Conservation (phyloP, 1,284 basidiomycete species). For the Leccinum griseonigrum region DNA sequence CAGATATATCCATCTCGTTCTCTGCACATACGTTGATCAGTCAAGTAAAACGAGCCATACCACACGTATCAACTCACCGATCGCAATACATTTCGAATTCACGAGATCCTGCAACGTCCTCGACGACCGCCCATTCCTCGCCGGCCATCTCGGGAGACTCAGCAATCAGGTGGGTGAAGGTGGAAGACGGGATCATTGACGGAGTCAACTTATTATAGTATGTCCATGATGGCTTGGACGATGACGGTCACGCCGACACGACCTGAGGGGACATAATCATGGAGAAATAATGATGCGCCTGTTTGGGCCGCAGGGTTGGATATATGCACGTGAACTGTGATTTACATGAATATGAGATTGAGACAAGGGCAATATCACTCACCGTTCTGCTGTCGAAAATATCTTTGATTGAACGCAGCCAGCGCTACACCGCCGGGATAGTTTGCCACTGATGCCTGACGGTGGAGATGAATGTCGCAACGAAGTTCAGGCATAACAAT, state of each 20-base stretch:
- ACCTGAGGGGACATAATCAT: slow-evolving; percentile 58
- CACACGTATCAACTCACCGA: slow-evolving; percentile 53
- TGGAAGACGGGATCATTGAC: slow-evolving; percentile 36
- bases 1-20: slow-evolving; percentile 91
- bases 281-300: slow-evolving; percentile 87
- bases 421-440: slow-evolving; percentile 91
- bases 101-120: slow-evolving; percentile 86
- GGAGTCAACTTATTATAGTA: slow-evolving; percentile 66
- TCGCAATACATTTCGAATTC: slow-evolving; percentile 91
- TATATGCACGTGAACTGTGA: slow-evolving; percentile 65
- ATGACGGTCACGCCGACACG: slow-evolving; percentile 15
- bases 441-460: slow-evolving; percentile 64
- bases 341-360: background rate
- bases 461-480: slow-evolving; percentile 52
- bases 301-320: slow-evolving; percentile 86
- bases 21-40: slow-evolving; percentile 42
- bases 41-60: background rate
- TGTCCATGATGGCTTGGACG: slow-evolving; percentile 42
- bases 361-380: slow-evolving; percentile 6
- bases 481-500: slow-evolving; percentile 51
- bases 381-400: slow-evolving; percentile 37
- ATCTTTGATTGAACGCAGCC: slow-evolving; percentile 54
- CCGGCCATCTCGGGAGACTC: slow-evolving; percentile 32
- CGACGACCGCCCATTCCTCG: slow-evolving; percentile 42
- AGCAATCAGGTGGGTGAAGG: slow-evolving; percentile 63